These are phyloP conservation scores for Umbelopsis ramanniana DNA, from an alignment of 192 early-diverging fungal species.

Conservation along the genomic window DNA sequence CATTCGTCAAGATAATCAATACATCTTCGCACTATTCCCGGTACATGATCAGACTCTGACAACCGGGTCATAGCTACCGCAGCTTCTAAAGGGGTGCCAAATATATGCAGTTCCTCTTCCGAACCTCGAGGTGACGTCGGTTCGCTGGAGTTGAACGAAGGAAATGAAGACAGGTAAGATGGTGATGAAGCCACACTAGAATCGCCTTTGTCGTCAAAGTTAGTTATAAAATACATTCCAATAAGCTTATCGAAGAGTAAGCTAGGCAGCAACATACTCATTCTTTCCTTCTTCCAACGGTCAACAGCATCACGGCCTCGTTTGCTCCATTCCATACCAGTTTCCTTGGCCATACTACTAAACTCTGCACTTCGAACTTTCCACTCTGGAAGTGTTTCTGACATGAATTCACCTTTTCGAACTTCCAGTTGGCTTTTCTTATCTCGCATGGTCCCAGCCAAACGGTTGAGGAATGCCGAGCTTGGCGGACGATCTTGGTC, in stretches of 20 bases:
- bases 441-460: slow-evolving; percentile 34
- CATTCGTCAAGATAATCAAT: slow-evolving; percentile 39
- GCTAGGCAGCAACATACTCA: not conserved
- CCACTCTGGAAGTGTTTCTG: slow-evolving; percentile 45
- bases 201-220: not conserved
- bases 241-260: too few species aligned
- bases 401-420: slow-evolving; percentile 34
- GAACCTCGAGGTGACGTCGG: not conserved
- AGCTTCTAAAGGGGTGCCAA: slow-evolving; percentile 36
- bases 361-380: slow-evolving; percentile 34
- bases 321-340: slow-evolving; percentile 43
- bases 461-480: slow-evolving; percentile 18
- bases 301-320: slow-evolving; percentile 40
- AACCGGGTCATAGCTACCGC: slow-evolving; percentile 35
- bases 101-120: slow-evolving; percentile 19
- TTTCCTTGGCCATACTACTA: slow-evolving; percentile 37
- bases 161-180: slow-evolving; percentile 11
- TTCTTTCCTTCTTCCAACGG: slow-evolving; percentile 37
- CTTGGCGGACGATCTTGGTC: slow-evolving; percentile 14
- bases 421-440: slow-evolving; percentile 34
- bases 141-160: not conserved
- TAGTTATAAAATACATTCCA: not conserved
- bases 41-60: slow-evolving; percentile 30
- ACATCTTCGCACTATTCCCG: slow-evolving; percentile 38
- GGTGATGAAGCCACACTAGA: slow-evolving; percentile 1